Evolutionary conservation across 495 filamentous ascomycete genomes (phyloP), one percentile per base, ranked within the genome.

Genomic region (Talaromyces proteolyticus): DNA sequence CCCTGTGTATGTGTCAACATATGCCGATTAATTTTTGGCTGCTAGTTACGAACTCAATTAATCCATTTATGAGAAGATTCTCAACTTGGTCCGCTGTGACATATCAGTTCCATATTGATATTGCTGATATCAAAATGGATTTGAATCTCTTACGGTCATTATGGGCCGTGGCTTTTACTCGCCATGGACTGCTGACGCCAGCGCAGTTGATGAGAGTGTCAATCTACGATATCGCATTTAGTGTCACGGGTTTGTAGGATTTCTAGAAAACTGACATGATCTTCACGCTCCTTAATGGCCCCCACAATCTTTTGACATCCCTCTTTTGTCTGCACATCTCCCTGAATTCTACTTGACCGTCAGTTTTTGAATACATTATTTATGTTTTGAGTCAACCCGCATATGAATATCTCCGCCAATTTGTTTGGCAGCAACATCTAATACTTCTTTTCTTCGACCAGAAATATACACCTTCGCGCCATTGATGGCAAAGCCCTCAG

Each of bases 381-480:
- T n/a, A n/a, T n/a, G n/a, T n/a, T n/a, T n/a, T n/a, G n/a, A n/a
- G n/a, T n/a, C n/a, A 40, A 23, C 37, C 20, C 2, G 42, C 51
- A 29, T 20, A 39, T 37, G 51, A 10, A 53, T 18, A 22, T 53
- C 37, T n/a, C 23, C 51, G 3, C 26, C 37, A 20, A 53, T 44
- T 23, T 60, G 55, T 11, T 47, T 55, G 2, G 64, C 58, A 3
- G 73, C 67, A 24, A 67, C 60, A 42, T 80, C 64, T 2, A 86
- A 72, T 5, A 73, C 61, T 19, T 77, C 71, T 43, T 67, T 59
- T 20, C 82, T 73, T 3, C 86, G 71, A 14, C 84, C 85, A 36
- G 88, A 59, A 55, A 90, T 80, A 69, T 86, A 90, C 44, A 90
- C 78, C 56, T 80, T 82, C 1, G 86, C 85, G 7, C 86, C 86